Evolutionary conservation across 2,329 filamentous ascomycete species (phyloP).

Genomic region (Lachnellula arida): DNA sequence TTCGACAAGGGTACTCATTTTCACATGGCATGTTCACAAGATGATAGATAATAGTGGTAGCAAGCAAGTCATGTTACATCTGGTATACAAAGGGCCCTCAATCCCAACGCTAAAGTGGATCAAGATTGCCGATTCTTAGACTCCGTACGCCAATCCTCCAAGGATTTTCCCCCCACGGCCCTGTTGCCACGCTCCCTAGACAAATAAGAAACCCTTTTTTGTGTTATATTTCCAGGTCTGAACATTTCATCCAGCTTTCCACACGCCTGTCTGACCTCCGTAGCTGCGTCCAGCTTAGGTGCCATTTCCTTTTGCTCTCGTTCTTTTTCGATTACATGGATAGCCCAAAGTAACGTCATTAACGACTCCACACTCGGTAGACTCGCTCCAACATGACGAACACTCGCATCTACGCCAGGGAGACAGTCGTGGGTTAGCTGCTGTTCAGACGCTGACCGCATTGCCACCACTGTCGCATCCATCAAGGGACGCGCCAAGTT

Average conservation of each 20-base stretch:
- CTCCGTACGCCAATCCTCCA: conserved; percentile 28
- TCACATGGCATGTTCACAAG: neutral
- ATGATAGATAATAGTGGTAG: neutral
- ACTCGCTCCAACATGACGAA: conserved; percentile 19
- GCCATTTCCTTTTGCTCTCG: conserved; percentile 15
- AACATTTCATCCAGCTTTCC: conserved; percentile 26
- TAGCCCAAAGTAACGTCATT: conserved; percentile 33
- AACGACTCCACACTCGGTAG: conserved; percentile 29
- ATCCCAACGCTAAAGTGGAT: conserved; percentile 11
- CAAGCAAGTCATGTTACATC: conserved; percentile 13
- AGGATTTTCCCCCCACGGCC: conserved; percentile 25
- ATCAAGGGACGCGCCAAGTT: conserved; percentile 66
- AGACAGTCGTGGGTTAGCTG: conserved; percentile 30
- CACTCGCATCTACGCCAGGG: conserved; percentile 24
- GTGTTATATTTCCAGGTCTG: conserved; percentile 15
- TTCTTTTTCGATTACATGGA: conserved; percentile 27
- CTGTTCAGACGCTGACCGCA: conserved; percentile 63
- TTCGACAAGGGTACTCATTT: no score
- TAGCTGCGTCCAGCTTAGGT: conserved; percentile 26
- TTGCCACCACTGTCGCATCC: conserved; percentile 70
- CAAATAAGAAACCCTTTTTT: conserved; percentile 12
- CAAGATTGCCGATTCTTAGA: conserved; percentile 13
- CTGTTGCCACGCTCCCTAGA: conserved; percentile 6
- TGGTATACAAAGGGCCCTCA: conserved; percentile 15
- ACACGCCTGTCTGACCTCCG: conserved; percentile 26